Evolutionary conservation across 805 yeast genomes (phyloP).

Genomic region (Naumovozyma dairenensis): DNA sequence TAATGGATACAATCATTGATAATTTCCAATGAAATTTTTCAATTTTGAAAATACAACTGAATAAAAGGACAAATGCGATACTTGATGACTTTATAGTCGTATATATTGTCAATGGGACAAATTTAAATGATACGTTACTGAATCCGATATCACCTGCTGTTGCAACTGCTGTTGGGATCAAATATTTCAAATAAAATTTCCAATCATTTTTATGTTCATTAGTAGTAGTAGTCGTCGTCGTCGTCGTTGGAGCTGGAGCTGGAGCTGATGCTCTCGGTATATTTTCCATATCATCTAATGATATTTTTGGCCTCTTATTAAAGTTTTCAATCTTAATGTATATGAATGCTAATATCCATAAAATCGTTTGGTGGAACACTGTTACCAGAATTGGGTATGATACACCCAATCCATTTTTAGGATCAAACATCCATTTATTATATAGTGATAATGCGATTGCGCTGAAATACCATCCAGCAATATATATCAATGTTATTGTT

Average conservation of each 20-base stretch:
- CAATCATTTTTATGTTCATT: constrained; percentile 33
- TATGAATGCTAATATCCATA: constrained; percentile 40
- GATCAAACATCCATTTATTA: constrained; percentile 96
- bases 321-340: constrained; percentile 27
- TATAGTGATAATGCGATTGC: constrained; percentile 66
- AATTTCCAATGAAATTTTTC: constrained; percentile 67
- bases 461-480: constrained; percentile 57
- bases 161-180: constrained; percentile 79
- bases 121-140: constrained; percentile 74
- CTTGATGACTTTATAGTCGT: constrained; percentile 90
- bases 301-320: background rate
- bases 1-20: constrained; percentile 57
- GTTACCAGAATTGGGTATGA: constrained; percentile 81
- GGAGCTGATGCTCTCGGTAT: background rate
- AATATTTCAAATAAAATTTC: constrained; percentile 39
- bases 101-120: constrained; percentile 72
- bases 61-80: constrained; percentile 77
- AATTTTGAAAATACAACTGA: constrained; percentile 73
- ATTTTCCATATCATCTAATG: background rate
- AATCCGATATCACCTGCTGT: constrained; percentile 91
- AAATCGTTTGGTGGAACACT: constrained; percentile 69
- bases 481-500: constrained; percentile 3
- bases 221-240: constrained; percentile 45
- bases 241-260: constrained; percentile 53
- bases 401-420: constrained; percentile 54